Conservation (phyloP, 306 rosid species). For the Pueraria montana region DNA sequence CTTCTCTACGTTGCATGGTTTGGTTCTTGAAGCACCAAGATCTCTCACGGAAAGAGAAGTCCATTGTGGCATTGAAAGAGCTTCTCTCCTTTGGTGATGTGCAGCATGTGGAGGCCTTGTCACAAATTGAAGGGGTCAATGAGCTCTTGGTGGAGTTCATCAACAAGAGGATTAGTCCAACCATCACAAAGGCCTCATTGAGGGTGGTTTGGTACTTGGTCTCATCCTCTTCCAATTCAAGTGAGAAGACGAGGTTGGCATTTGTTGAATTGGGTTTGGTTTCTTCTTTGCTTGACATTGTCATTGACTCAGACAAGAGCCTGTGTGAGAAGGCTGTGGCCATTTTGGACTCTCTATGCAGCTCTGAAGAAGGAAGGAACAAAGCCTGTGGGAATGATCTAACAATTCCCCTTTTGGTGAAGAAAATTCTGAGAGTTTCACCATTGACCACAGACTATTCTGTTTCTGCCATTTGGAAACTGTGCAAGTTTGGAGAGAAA, state of each 20-base stretch:
- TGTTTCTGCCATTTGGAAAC: conserved; percentile 68
- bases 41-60: conserved; percentile 61
- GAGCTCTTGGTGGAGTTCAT: conserved; percentile 61
- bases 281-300: conserved; percentile 56
- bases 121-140: conserved; percentile 59
- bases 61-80: conserved; percentile 64
- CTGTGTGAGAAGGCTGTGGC: conserved; percentile 62
- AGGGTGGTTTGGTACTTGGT: conserved; percentile 54
- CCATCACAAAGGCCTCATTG: conserved; percentile 65
- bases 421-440: conserved; percentile 73
- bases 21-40: conserved; percentile 66
- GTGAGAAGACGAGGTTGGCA: conserved; percentile 45
- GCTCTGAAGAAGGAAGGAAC: conserved; percentile 59
- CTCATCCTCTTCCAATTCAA: conserved; percentile 48
- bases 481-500: conserved; percentile 56
- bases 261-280: conserved; percentile 65
- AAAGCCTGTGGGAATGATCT: conserved; percentile 62
- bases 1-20: conserved; percentile 70
- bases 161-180: conserved; percentile 57
- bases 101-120: conserved; percentile 51
- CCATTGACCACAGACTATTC: conserved; percentile 65
- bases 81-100: conserved; percentile 63
- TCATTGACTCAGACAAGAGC: conserved; percentile 70
- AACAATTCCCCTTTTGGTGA: conserved; percentile 74
- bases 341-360: conserved; percentile 59